These are phyloP conservation scores for Linnemannia hyalina DNA, from an alignment of 192 early-diverging fungal species.

Conservation along the genomic window DNA sequence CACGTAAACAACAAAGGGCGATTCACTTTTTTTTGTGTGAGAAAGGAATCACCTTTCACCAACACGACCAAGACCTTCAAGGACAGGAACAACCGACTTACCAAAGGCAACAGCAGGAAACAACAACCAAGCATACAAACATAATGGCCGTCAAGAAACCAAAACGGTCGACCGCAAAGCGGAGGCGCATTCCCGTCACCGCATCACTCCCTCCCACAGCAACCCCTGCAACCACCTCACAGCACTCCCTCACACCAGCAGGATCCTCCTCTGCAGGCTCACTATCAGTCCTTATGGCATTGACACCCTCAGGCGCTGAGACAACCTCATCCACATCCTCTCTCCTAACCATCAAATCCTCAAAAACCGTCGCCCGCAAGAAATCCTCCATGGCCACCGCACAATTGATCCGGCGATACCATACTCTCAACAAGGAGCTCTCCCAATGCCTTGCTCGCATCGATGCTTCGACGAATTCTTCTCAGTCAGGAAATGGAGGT, in stretches of 20 bases:
- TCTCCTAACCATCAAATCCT: slow-evolving; percentile 34
- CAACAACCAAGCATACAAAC: neutral
- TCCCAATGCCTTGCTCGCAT: slow-evolving; percentile 60
- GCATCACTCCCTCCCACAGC: neutral
- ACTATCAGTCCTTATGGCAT: slow-evolving; percentile 26
- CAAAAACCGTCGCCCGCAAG: slow-evolving; percentile 52
- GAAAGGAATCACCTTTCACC: neutral
- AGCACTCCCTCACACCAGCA: neutral
- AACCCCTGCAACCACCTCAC: neutral
- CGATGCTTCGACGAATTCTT: neutral
- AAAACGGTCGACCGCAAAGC: slow-evolving; percentile 20
- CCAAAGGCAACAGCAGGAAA: neutral
- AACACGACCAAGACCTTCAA: neutral
- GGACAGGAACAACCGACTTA: neutral
- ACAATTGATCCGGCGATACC: slow-evolving; percentile 81
- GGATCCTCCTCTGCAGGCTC: slow-evolving; percentile 6
- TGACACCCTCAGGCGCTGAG: slow-evolving; percentile 38
- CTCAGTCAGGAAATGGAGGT: slow-evolving; percentile 11
- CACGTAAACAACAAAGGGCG: neutral
- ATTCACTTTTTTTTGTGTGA: neutral
- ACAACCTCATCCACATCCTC: slow-evolving; percentile 48
- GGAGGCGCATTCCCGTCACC: slow-evolving; percentile 26
- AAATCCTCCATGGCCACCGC: slow-evolving; percentile 74
- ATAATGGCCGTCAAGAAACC: slow-evolving; percentile 35
- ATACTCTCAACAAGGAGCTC: slow-evolving; percentile 84